Conservation (phyloP, 441 rosid genomes). For the Syzygium syzygioides region DNA sequence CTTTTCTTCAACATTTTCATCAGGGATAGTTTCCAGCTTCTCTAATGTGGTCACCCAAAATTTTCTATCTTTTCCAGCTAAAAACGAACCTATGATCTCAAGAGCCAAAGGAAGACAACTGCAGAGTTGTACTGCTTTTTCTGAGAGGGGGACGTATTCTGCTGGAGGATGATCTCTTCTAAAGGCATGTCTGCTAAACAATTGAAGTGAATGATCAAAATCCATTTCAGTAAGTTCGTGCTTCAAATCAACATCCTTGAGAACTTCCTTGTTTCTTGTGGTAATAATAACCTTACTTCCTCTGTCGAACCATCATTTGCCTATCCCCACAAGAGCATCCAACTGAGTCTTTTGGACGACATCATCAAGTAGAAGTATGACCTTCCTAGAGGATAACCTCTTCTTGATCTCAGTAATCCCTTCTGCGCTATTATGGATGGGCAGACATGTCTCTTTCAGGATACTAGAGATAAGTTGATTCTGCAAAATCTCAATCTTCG, state of each 20-base stretch:
- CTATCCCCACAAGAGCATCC: background rate
- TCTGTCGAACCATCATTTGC: background rate
- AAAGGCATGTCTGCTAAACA: slow-evolving; percentile 1
- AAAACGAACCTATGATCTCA: background rate
- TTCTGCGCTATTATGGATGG: rapidly evolving
- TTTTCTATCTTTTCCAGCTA: background rate
- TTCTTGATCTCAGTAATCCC: background rate
- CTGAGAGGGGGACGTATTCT: background rate
- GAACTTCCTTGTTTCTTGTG: background rate
- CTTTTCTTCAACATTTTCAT: too few relatives aligned
- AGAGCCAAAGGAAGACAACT: background rate
- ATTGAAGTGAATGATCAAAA: background rate
- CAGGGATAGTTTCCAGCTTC: background rate
- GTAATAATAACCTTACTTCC: slow-evolving; percentile 5
- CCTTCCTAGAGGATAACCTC: background rate
- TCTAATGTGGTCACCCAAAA: background rate
- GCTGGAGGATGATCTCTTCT: background rate
- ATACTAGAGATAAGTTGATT: rapidly evolving
- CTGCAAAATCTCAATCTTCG: rapidly evolving
- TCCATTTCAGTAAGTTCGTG: background rate
- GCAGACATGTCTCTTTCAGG: rapidly evolving
- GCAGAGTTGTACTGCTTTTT: background rate
- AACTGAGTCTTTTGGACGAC: background rate
- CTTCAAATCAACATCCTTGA: background rate
- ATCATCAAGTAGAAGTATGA: background rate